A percentile compares a stretch with the other conserved stretches of the same genome.
Conservation (phyloP, 2,329 filamentous ascomycete species). For the Dryadomyces quercus-mongolicae region DNA sequence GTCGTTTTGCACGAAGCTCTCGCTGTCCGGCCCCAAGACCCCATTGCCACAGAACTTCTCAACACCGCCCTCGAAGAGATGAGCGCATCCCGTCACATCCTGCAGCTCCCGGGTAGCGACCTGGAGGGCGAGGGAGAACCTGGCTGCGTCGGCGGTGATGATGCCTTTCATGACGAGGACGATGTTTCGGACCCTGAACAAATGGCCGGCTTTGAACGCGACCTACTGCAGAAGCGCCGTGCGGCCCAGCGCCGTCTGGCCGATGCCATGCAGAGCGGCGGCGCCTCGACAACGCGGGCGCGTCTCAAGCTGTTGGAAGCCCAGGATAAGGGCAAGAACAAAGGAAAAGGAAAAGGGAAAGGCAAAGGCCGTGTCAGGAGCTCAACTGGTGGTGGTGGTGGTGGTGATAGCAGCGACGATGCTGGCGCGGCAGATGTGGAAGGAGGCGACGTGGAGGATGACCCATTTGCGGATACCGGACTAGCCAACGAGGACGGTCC, state of each 20-base stretch:
- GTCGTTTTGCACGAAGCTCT: conserved; percentile 75
- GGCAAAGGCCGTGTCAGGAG: not conserved
- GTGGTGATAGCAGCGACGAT: not conserved
- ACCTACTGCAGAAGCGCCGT: conserved; percentile 33
- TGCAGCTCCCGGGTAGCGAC: conserved; percentile 4
- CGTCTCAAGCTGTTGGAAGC: conserved; percentile 8
- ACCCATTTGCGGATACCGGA: not conserved
- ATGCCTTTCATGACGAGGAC: not conserved
- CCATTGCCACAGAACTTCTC: conserved; percentile 67
- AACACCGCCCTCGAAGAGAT: conserved; percentile 59
- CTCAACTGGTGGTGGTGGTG: not conserved
- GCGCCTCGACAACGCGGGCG: conserved; percentile 2
- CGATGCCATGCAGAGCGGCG: conserved; percentile 11
- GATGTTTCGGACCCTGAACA: conserved; percentile 21
- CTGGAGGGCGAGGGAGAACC: not conserved
- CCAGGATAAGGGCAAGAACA: conserved; percentile 33
- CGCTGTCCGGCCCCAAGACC: conserved; percentile 66
- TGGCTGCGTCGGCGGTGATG: not conserved
- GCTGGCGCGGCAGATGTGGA: not conserved
- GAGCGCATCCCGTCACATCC: conserved; percentile 24
- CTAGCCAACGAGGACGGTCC: not conserved
- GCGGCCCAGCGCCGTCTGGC: conserved; percentile 26
- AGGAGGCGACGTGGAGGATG: not conserved
- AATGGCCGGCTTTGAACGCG: conserved; percentile 38
- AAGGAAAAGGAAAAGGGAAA: conserved; percentile 19